These are phyloP conservation scores for Hericium rajendrae DNA, from an alignment of 768 basidiomycete species.

Conservation along the genomic window DNA sequence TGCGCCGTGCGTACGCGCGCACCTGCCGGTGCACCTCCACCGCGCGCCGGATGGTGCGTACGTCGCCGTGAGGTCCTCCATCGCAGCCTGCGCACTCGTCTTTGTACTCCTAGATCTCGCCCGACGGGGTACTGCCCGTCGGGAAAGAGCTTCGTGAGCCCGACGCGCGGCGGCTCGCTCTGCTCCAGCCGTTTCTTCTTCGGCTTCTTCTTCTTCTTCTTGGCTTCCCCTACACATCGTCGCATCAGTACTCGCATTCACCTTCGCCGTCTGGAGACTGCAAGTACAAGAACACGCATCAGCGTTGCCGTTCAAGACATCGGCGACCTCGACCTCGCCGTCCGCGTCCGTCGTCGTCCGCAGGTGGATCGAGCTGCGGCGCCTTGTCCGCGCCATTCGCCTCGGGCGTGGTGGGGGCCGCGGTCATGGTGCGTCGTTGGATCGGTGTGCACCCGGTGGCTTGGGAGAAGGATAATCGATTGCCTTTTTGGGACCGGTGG, in stretches of 20 bases:
- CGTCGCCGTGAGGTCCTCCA: constrained; percentile 74
- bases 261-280: too few species aligned
- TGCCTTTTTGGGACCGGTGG: too few species aligned
- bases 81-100: constrained; percentile 75
- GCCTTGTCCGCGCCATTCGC: constrained; percentile 10
- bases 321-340: constrained; percentile 23
- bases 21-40: constrained; percentile 97
- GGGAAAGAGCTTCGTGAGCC: constrained; percentile 81
- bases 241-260: neutral
- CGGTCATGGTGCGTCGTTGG: constrained; percentile 2
- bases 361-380: constrained; percentile 5
- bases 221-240: constrained; percentile 34
- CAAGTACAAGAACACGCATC: constrained; percentile 19
- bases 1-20: constrained; percentile 68
- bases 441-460: too few species aligned
- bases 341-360: constrained; percentile 23
- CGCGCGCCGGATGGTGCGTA: constrained; percentile 86
- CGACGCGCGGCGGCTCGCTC: constrained; percentile 86
- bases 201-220: constrained; percentile 85
- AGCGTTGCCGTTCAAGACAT: constrained; percentile 13
- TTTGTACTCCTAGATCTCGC: constrained; percentile 85
- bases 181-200: constrained; percentile 76
- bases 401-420: neutral
- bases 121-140: constrained; percentile 84
- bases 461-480: too few species aligned